Base-by-base conservation (phyloP, 371 early-diverging fungal genomes). In the Blastocladiella emersonii region DNA sequence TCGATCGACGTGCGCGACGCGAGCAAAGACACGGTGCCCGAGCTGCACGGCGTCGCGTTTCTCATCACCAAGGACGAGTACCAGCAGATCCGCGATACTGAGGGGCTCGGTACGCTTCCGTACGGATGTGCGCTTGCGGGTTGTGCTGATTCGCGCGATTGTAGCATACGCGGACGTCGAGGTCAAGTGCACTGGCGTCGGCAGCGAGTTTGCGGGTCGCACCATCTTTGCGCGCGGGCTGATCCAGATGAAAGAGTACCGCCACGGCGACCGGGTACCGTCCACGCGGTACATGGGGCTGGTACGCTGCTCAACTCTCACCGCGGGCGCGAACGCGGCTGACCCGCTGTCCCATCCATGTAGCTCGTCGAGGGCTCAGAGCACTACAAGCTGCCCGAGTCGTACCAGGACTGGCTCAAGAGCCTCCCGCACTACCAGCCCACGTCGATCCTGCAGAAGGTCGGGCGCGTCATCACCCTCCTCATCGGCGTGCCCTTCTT, bases 121-220 rank as follows among this genome's bases (percentile, higher is more conserved):
- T 3, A 13, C 23, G 1, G 1, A 10, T 55, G 5, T 5, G 5
- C 23, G 19, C 25, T 67, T 64, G 69, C 65, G n/a, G 69, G 67
- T 7, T 65, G 67, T 64, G 69, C 67, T 10, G 62, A 65, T 51
- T 66, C 66, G n/a, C 36, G 65, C 69, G 2, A 66, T 66, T 0
- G 68, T 65, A 36, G 71, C 67, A 23, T 69, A 71, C 66, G 63
- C 65, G 39, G 66, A 67, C 37, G 67, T 71, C 34, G 36, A 65
- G 7, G 63, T 71, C 27, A 61, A 61, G 17, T 69, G 67, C 63
- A 27, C n/a, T 8, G 25, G 61, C 23, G 34, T 37, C 17, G 64
- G 27, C 32, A 43, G 56, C 30, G 57, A 61, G 1, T 56, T 59
- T 12, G 44, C 35, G 8, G 25, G 30, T 5, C 3, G 1, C 3